A percentile compares a stretch with the other conserved stretches of the same genome.
These are phyloP conservation scores for Melaleuca alternifolia DNA, from an alignment of 345 rosid species.

Conservation along the genomic window DNA sequence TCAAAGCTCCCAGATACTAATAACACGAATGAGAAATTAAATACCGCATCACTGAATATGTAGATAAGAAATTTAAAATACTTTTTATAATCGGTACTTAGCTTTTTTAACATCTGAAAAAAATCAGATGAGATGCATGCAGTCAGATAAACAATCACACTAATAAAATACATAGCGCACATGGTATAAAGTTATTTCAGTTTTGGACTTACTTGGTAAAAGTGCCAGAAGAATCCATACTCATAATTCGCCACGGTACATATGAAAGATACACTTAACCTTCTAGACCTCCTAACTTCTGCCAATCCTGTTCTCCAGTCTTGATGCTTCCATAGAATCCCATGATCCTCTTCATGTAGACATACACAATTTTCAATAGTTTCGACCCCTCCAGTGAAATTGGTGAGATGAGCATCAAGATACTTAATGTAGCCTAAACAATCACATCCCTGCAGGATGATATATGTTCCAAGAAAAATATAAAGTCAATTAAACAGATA, in stretches of 20 bases:
- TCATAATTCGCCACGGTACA: conserved; percentile 91
- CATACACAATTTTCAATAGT: conserved; percentile 87
- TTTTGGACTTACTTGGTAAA: conserved; percentile 62
- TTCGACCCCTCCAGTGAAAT: conserved; percentile 88
- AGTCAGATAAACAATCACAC: background rate
- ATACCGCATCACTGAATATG: background rate
- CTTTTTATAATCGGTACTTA: background rate
- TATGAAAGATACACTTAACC: conserved; percentile 69
- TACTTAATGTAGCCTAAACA: conserved; percentile 83
- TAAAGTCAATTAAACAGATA: background rate
- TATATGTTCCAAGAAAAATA: background rate
- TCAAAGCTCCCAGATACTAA: background rate
- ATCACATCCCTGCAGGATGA: conserved; percentile 59
- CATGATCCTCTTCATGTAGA: conserved; percentile 92
- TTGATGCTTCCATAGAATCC: conserved; percentile 92
- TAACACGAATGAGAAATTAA: background rate
- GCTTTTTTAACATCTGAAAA: background rate
- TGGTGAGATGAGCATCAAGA: conserved; percentile 83
- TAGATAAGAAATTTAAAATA: background rate
- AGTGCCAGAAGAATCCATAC: conserved; percentile 91
- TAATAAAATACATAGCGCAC: background rate
- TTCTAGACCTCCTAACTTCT: conserved; percentile 86
- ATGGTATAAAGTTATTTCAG: background rate
- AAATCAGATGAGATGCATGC: background rate
- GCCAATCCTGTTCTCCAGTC: conserved; percentile 97